These are phyloP conservation scores for Arthroderma uncinatum DNA, from an alignment of 2,329 filamentous ascomycete species.

Conservation along the genomic window DNA sequence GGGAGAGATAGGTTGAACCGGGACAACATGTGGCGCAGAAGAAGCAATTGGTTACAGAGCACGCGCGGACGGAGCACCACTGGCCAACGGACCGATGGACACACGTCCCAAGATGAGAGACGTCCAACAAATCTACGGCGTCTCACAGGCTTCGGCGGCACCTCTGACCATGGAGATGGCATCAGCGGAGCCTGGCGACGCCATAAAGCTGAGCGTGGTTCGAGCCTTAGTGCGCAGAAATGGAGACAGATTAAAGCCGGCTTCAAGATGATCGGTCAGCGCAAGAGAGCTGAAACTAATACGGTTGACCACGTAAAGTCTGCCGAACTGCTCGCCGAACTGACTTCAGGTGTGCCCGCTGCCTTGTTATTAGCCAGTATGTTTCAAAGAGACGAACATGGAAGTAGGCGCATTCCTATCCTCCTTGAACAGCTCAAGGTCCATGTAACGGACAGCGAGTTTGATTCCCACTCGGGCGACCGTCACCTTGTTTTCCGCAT, in stretches of 20 bases:
- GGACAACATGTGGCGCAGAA: slow-evolving; percentile 47
- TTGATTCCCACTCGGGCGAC: slow-evolving; percentile 46
- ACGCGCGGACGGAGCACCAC: slow-evolving; percentile 38
- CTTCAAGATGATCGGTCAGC: slow-evolving; percentile 62
- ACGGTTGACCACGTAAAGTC: slow-evolving; percentile 91
- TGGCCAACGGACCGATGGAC: slow-evolving; percentile 41
- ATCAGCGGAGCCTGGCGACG: slow-evolving; percentile 45
- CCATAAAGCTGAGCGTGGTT: slow-evolving; percentile 51
- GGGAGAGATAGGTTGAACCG: slow-evolving; percentile 52
- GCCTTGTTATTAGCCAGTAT: slow-evolving; percentile 92
- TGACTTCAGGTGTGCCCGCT: slow-evolving; percentile 83
- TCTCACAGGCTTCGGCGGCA: slow-evolving; percentile 52
- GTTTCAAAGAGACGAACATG: slow-evolving; percentile 94
- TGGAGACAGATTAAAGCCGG: slow-evolving; percentile 92
- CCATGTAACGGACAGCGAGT: slow-evolving; percentile 68
- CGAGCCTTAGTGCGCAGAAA: slow-evolving; percentile 63
- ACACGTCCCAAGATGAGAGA: slow-evolving; percentile 40
- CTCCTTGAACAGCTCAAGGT: slow-evolving; percentile 90
- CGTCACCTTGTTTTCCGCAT: slow-evolving; percentile 81
- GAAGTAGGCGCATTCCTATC: slow-evolving; percentile 87
- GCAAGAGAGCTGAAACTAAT: slow-evolving; percentile 63
- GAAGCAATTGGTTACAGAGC: slow-evolving; percentile 46
- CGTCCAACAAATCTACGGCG: slow-evolving; percentile 54
- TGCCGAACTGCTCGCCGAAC: slow-evolving; percentile 87
- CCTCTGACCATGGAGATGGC: slow-evolving; percentile 53